phyloP scores from a whole-genome alignment of 106 monocot species.

The Gastrodia elata region DNA sequence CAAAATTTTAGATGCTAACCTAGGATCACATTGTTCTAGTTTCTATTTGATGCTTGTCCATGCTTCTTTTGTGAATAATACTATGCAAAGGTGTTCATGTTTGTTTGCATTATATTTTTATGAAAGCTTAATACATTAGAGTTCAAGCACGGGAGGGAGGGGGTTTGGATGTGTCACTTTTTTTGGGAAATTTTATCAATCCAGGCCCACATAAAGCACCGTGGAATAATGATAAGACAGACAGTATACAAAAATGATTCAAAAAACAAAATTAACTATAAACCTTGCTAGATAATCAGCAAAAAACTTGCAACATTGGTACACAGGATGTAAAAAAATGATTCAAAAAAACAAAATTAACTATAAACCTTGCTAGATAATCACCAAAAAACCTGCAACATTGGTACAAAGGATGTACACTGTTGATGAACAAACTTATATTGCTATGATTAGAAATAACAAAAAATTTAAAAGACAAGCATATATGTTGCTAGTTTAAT shows the following conservation, averaged over 20 bases:
- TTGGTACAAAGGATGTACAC: neutral
- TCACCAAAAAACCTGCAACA: no score
- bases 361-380: no score
- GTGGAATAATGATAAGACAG: no score
- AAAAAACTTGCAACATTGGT: neutral
- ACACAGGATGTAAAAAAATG: no score
- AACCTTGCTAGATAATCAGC: no score
- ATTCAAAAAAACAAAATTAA: no score
- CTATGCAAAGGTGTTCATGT: neutral
- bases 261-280: no score
- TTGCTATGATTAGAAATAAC: neutral
- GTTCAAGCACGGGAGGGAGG: no score
- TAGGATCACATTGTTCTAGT: neutral
- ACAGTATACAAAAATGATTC: no score
- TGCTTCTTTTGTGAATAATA: neutral
- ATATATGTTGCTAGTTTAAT: neutral
- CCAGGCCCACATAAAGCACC: no score
- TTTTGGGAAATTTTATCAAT: no score
- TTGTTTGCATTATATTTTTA: neutral
- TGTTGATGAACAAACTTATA: neutral
- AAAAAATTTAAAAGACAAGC: neutral
- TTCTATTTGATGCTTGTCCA: neutral
- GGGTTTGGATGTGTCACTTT: no score
- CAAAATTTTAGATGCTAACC: neutral
- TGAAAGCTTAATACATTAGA: neutral